Conservation (phyloP, 257 asterid species). For the Salvia splendens region DNA sequence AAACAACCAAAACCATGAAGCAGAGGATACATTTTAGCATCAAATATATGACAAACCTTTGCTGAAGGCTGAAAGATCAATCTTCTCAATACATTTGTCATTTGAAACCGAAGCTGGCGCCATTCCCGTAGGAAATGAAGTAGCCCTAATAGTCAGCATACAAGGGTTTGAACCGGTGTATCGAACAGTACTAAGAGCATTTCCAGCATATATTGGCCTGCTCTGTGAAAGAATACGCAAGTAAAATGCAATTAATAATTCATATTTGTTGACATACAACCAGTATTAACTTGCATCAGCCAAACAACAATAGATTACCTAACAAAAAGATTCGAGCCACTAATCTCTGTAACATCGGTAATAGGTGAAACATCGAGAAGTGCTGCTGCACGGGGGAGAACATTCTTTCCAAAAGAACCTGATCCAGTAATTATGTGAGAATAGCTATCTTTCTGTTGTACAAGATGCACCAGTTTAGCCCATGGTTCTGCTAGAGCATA, state of each 20-base stretch:
- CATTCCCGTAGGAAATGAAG: slow-evolving; percentile 66
- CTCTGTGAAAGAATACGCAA: slow-evolving; percentile 35
- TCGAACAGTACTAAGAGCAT: slow-evolving; percentile 87
- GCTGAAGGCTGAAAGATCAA: slow-evolving; percentile 70
- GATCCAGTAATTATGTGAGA: slow-evolving; percentile 84
- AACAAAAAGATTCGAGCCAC: slow-evolving; percentile 66
- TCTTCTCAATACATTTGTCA: slow-evolving; percentile 61
- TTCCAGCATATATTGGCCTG: slow-evolving; percentile 98
- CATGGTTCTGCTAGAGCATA: slow-evolving; percentile 89
- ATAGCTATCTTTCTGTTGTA: slow-evolving; percentile 74
- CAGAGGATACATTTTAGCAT: not conserved
- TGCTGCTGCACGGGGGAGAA: slow-evolving; percentile 97
- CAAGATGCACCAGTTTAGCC: slow-evolving; percentile 76
- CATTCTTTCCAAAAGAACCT: slow-evolving; percentile 89
- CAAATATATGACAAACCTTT: slow-evolving; percentile 63
- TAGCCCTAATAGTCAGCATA: slow-evolving; percentile 83
- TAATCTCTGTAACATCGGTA: slow-evolving; percentile 76
- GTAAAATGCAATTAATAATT: slow-evolving; percentile 22
- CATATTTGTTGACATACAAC: not conserved
- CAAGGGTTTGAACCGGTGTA: slow-evolving; percentile 87
- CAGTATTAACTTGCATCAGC: slow-evolving; percentile 5
- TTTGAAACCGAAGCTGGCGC: slow-evolving; percentile 46
- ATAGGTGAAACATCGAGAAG: slow-evolving; percentile 91
- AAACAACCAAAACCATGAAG: slow-evolving; percentile 1
- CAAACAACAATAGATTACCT: slow-evolving; percentile 50